Base-by-base conservation (phyloP, 2,329 filamentous ascomycete species). In the Ophiostoma novo-ulmi region DNA sequence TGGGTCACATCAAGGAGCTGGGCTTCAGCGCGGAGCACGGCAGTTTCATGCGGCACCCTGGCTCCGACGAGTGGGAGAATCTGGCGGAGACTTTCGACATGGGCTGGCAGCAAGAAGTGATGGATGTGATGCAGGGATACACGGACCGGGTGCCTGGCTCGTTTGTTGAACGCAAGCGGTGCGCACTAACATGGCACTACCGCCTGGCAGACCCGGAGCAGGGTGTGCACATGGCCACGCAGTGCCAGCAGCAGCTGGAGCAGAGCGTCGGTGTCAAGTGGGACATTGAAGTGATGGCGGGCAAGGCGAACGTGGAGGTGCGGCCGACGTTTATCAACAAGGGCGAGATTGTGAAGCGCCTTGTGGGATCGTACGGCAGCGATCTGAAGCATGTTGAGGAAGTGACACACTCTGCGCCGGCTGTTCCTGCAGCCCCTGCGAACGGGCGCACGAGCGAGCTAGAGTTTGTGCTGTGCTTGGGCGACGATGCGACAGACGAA, bases 261-360 rank as follows among this genome's bases (percentile, higher is more conserved):
- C 82, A 85, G 5, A 92, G 88, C 0, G 90, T 97, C 0, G 89
- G 83, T 69, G 90, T 89, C 77, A 88, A 88, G 74, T 97, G 90
- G 87, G 93, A 97, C 67, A 92, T 98, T 3, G 94, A 98, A 76
- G 93, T 99, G 72, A 98, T 98, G 93, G 87, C 89, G 0, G 95
- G 95, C 76, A 99, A 98, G 82, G 94, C 94, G 73, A 98, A 98
- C 78, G 85, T 99, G 36, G 95, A 99, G 80, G 94, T 98, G 41
- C 90, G 95, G n/a, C 94, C 94, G 38, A 94, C 90, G 0, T 97
- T 97, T 77, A 93, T 99, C 82, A 98, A 98, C 85, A 99, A 99
- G 83, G 95, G 95, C 39, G 93, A 96, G 80, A 98, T 98, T 74
- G 92, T 90, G 20, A 94, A 93, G 81, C 88, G 90, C 6, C 85